Evolutionary conservation across 2,329 filamentous ascomycete species (phyloP), one percentile per base, ranked within the genome.

Genomic region (Tolypocladium ophioglossoides): DNA sequence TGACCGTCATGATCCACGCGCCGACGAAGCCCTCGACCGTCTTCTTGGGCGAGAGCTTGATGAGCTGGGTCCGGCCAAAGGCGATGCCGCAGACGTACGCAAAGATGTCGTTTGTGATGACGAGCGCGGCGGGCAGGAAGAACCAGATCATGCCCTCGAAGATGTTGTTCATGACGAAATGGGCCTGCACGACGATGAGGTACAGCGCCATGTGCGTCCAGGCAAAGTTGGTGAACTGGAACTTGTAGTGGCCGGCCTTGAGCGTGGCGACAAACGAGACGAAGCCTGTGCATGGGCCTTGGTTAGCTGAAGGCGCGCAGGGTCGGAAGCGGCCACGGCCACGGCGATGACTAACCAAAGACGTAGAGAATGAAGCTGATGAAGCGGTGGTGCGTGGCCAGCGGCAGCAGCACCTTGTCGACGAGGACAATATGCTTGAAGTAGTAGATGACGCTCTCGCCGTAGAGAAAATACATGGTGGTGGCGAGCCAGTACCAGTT

Each of bases 91-190:
- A 96, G 57, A 99, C 84, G 70, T 99, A 99, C 64, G 94, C 94
- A 65, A 95, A 97, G 60, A 99, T 99, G 68, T 99, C 94, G 71
- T 99, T 99, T 59, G 89, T 96, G 68, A 99, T 96, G 69, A 99
- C 94, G 63, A 99, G 82, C 52, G 90, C 86, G 9, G 90, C 91
- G 9, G 94, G 94, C 47, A 99, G 75, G 80, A 97, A 96, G 78
- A 99, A 97, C 94, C 94, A 99, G 69, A 99, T 95, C 88, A 99
- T 91, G 74, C 94, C 94, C 74, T 99, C 94, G 64, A 99, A 95
- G 61, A 99, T 87, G 72, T 99, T 99, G 80, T 99, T 99, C 89
- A 99, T 97, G 74, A 97, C 90, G 71, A 99, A 99, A 70, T 99
- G 94, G 16, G 94, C 91, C 72, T 99, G 91, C 7, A 96, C 91